Base-by-base conservation (phyloP, 1,284 basidiomycete genomes). In the Trametes hirsuta region DNA sequence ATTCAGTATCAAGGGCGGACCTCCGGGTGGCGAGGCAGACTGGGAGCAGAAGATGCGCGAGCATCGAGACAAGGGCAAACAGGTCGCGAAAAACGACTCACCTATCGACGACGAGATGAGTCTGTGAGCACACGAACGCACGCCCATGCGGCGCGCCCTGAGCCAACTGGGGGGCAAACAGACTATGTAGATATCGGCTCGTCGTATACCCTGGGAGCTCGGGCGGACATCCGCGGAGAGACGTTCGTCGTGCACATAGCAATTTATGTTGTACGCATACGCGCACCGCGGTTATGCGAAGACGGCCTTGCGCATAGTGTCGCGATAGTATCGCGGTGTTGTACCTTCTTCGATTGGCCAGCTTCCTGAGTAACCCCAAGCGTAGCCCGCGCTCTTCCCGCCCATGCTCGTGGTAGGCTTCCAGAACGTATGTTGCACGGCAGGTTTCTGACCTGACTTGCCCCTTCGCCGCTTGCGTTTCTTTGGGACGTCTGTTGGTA, bases 331-430 rank as follows among this genome's bases (percentile, higher is more conserved):
- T 47, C 66, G 56, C 6, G 65, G 47, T 12, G 24, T 66, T 59
- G 53, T 63, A 22, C 54, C 65, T 42, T 52, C 58, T n/a, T 35
- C 60, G 2, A 69, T 59, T 4, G 74, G 67, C 61, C 69, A 67
- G 58, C 75, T 76, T n/a, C 71, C 71, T 15, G 64, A 61, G 58
- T 71, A 76, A 1, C 75, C 75, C 66, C 72, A 67, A 12, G 72
- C 74, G 58, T 76, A 77, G 1, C 74, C 75, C 10, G 61, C 49
- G 45, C 65, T 69, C 62, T 72, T 73, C 21, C 72, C 72, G 21
- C 72, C 71, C 69, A 69, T 66, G 39, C 66, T 66, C 15, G 53
- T 56, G 15, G 65, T 47, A 8, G 74, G 73, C 40, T 73, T 60
- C 69, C 72, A 76, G 61, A 76, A 77, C 18, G 63, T 58, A 2